A percentile compares a stretch with the other conserved stretches of the same genome.
phyloP scores from a whole-genome alignment of 2,329 filamentous ascomycete species.

The Zasmidium citrigriseum region DNA sequence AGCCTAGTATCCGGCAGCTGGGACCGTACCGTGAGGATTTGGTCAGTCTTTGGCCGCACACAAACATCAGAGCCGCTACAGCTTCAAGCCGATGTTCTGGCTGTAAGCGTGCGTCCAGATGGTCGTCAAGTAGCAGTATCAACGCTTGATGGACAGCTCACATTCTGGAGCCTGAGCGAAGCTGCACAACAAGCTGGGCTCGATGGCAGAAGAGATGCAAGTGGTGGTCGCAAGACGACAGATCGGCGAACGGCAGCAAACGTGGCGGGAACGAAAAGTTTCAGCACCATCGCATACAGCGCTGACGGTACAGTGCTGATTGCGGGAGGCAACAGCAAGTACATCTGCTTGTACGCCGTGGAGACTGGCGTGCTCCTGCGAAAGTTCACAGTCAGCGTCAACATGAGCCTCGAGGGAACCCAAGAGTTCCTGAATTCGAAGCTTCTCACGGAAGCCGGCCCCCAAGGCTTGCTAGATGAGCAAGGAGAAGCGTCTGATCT shows the following conservation, averaged over 20 bases:
- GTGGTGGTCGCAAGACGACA: slow-evolving; percentile 82
- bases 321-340: slow-evolving; percentile 95
- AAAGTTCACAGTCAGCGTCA: slow-evolving; percentile 93
- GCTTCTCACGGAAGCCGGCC: slow-evolving; percentile 85
- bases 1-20: slow-evolving; percentile 89
- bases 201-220: slow-evolving; percentile 88
- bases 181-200: slow-evolving; percentile 82
- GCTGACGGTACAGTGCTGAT: slow-evolving; percentile 88
- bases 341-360: slow-evolving; percentile 96
- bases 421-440: slow-evolving; percentile 97
- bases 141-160: slow-evolving; percentile 88
- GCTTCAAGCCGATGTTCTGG: slow-evolving; percentile 85
- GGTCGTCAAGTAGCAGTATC: slow-evolving; percentile 88
- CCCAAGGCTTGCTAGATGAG: slow-evolving; percentile 80
- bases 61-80: slow-evolving; percentile 95
- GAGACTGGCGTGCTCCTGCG: slow-evolving; percentile 87
- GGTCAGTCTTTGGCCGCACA: slow-evolving; percentile 91
- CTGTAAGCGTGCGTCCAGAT: slow-evolving; percentile 84
- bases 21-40: slow-evolving; percentile 93
- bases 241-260: slow-evolving; percentile 92
- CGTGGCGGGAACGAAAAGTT: slow-evolving; percentile 84
- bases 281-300: slow-evolving; percentile 85
- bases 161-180: slow-evolving; percentile 91
- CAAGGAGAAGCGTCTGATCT: slow-evolving; percentile 85
- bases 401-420: slow-evolving; percentile 92